Base-by-base conservation (phyloP, 192 early-diverging fungal genomes). In the Borealophlyctis nickersoniae region DNA sequence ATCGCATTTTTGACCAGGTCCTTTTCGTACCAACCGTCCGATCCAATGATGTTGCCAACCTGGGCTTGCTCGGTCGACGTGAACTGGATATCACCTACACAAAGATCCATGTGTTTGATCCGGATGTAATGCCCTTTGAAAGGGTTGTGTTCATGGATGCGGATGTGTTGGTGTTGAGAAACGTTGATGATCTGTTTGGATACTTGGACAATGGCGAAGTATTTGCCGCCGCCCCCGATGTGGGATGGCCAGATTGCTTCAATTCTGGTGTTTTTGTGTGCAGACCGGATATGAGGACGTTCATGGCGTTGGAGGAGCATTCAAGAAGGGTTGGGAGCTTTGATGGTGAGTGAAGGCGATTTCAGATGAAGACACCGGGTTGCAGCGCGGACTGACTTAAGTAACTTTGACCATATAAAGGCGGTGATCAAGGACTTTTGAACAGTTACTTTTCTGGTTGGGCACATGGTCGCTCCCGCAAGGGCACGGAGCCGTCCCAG, bases 181-280 rank as follows among this genome's bases (percentile, higher is more conserved):
- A 90, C 19, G 84, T 96, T 22, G 93, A 95, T 57, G 88, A 87
- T 27, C 49, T 98, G 31, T 96, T 98, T 78, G 78, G 39, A 2
- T 77, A 60, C 48, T 30, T 83, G 28, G 59, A 74, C 29, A 67
- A 75, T 2, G 73, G 81, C 22, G 64, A 56, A 0, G 50, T 60
- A 3, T 87, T 96, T 73, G 89, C 91, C 2, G 93, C 95, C 3
- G 84, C 92, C 3, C 90, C 93, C 4, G 95, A 98, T 56, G 89
- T 89, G 26, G 94, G 94, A 0, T 98, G 95, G 95, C 95, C 95
- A 0, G 95, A 98, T 69, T 91, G 88, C 61, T 98, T 98, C 78
- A 98, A 98, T 71, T 95, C 95, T 49, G 95, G 94, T 3, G 92
- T 98, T 1, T 89, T 98, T 81, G 88, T 90, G 39, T 76, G 79